phyloP scores from a whole-genome alignment of 106 monocot genomes.

The Phalaenopsis aphrodite region DNA sequence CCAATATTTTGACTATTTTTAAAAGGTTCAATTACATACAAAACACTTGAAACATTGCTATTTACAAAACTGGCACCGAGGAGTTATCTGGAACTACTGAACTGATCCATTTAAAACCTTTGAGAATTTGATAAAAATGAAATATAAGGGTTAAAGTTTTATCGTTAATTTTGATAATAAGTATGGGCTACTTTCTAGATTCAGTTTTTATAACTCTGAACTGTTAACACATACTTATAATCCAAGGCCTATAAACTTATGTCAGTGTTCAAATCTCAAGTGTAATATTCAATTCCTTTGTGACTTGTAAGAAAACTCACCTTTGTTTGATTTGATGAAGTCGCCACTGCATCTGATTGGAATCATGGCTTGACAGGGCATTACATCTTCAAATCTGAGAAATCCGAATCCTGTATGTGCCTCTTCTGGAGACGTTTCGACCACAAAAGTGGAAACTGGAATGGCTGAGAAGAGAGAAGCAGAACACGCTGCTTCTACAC shows the following conservation, averaged over 20 bases:
- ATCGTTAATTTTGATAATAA: too few relatives aligned
- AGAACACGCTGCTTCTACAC: neutral
- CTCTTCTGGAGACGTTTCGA: constrained; percentile 1
- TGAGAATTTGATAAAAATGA: too few relatives aligned
- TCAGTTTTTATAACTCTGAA: neutral
- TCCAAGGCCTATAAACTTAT: neutral
- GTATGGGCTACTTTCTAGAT: too few relatives aligned
- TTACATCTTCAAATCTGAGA: neutral
- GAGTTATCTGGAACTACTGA: too few relatives aligned
- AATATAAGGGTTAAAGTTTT: too few relatives aligned
- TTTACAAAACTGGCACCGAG: too few relatives aligned
- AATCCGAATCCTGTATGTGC: neutral
- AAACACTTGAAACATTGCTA: too few relatives aligned
- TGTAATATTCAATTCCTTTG: neutral
- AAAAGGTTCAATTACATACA: too few relatives aligned
- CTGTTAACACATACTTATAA: neutral
- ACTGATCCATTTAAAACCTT: too few relatives aligned
- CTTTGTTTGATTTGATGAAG: neutral
- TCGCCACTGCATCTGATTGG: neutral
- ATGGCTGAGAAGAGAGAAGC: neutral
- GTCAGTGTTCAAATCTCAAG: neutral
- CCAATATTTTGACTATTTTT: too few relatives aligned
- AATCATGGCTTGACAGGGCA: constrained; percentile 7
- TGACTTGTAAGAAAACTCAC: neutral
- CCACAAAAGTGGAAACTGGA: neutral